Base-by-base conservation (phyloP, 768 basidiomycete species). In the Tulasnella sp. region DNA sequence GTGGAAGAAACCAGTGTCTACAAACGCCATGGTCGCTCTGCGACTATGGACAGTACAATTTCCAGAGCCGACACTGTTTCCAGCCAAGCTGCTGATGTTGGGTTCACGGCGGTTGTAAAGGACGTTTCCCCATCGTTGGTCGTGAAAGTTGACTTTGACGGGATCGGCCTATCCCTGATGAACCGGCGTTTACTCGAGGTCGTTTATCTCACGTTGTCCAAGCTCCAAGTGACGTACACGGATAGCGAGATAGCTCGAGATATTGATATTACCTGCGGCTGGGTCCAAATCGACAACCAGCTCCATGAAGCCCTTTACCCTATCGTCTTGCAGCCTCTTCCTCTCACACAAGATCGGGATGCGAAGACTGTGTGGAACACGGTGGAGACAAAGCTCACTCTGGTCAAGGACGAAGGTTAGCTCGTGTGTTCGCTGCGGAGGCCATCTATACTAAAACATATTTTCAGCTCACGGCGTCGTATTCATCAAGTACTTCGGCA, bases 401-500 rank as follows among this genome's bases (percentile, higher is more conserved):
- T 97, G 88, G 87, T 99, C 80, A 98, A 98, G 83, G 97, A 99
- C 84, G 91, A 96, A 89, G 95, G 97, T 96, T 81, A 84, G 87
- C 77, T 11, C 22, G 58, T 60, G 28, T 7, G 1, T 31, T 9
- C 69, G 28, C 54, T 74, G 24, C 24, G 28, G 18, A 20, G 79
- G 76, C 34, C 81, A 83, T 64, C 72, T 76, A 75, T 18, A 60
- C 78, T 24, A 2, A 76, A 12, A 54, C 28, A 41, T 73, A 37
- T 24, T 50, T 48, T 1, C 75, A 99, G 98, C 93, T n/a, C 98
- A 99, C 82, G 98, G 98, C 24, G 98, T 99, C 12, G 86, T 96
- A n/a, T 99, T 98, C 85, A 89, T 99, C 87, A 99, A 99, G 86
- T 99, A 99, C 84, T 97, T 95, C 78, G 97, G 97, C 1, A 90